Conservation (phyloP, 257 asterid species). For the Salvia rosmarinus region DNA sequence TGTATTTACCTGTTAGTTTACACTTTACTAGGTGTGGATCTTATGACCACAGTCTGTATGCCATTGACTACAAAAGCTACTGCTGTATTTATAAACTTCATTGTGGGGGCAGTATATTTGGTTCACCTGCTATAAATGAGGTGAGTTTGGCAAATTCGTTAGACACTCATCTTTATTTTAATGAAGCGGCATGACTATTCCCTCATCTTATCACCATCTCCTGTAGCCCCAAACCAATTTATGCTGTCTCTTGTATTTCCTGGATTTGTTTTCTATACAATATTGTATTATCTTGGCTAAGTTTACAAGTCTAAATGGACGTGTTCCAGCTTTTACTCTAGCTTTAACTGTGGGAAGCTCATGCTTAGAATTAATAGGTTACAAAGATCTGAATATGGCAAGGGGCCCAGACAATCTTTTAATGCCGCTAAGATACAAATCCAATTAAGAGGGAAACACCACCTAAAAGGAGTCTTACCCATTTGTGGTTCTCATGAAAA, state of each 20-base stretch:
- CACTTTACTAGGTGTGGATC: slow-evolving; percentile 87
- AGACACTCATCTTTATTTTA: neutral
- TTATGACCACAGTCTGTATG: slow-evolving; percentile 83
- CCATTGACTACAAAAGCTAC: slow-evolving; percentile 76
- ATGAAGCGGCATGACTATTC: neutral
- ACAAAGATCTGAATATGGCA: too few relatives aligned
- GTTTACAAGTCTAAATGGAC: too few relatives aligned
- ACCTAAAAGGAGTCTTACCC: too few relatives aligned
- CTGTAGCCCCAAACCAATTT: neutral
- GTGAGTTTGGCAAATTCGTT: slow-evolving; percentile 46
- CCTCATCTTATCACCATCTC: neutral
- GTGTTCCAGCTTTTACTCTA: too few relatives aligned
- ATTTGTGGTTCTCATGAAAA: too few relatives aligned
- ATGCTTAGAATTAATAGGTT: too few relatives aligned
- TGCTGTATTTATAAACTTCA: slow-evolving; percentile 62
- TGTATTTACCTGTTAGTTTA: slow-evolving; percentile 21
- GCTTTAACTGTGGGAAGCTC: too few relatives aligned
- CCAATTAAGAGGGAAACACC: too few relatives aligned
- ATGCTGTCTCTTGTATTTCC: neutral
- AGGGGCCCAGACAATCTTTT: too few relatives aligned
- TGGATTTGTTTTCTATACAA: neutral
- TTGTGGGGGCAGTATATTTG: slow-evolving; percentile 90
- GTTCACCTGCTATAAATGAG: slow-evolving; percentile 89
- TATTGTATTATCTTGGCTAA: neutral
- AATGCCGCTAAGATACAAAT: too few relatives aligned